Evolutionary conservation across 345 rosid genomes (phyloP).

Genomic region (Pistacia vera): DNA sequence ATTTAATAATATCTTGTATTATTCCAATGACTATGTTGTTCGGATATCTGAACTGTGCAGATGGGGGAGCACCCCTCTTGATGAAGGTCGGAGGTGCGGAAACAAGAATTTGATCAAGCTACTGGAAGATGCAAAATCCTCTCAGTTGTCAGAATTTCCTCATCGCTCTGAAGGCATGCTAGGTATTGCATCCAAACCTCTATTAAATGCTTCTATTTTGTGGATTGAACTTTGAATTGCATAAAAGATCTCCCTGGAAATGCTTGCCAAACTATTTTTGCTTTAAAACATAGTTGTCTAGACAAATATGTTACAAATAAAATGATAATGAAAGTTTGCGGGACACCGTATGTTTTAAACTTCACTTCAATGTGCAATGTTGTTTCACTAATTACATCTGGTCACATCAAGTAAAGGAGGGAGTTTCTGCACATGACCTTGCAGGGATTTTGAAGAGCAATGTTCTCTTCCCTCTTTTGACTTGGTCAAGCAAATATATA

Average conservation of each 20-base stretch:
- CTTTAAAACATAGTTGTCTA: neutral
- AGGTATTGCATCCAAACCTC: conserved; percentile 43
- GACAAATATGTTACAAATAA: neutral
- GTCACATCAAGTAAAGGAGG: neutral
- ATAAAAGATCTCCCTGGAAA: neutral
- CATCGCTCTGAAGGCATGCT: conserved; percentile 32
- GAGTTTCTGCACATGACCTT: neutral
- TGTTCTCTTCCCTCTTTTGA: neutral
- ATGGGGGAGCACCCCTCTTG: conserved; percentile 90
- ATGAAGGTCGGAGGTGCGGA: conserved; percentile 69
- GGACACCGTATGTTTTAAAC: neutral
- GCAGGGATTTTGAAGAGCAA: neutral
- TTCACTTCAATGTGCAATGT: neutral
- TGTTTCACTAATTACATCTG: neutral
- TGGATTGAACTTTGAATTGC: neutral
- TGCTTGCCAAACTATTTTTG: neutral
- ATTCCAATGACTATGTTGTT: neutral
- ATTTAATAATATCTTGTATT: neutral
- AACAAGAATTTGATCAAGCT: conserved; percentile 82
- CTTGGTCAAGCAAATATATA: neutral
- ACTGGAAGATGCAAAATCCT: conserved; percentile 63
- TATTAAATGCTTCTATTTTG: neutral
- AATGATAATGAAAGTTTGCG: no score
- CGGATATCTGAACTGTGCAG: conserved; percentile 34
- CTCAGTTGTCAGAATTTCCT: conserved; percentile 42